These are phyloP conservation scores for Hypocrella siamensis DNA, from an alignment of 2,329 filamentous ascomycete species.

Conservation along the genomic window DNA sequence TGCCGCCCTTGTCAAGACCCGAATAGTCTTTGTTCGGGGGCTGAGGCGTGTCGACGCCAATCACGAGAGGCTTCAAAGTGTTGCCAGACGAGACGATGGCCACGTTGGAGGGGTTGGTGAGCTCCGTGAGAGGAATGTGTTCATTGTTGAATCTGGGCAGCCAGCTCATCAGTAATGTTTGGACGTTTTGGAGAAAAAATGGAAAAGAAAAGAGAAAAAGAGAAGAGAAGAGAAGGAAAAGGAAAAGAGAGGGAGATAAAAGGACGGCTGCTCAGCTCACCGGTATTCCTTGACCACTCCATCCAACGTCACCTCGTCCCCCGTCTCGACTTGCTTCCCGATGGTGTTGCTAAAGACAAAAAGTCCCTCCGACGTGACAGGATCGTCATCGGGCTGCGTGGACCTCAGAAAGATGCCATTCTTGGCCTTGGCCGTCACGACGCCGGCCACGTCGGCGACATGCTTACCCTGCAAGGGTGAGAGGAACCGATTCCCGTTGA, in stretches of 20 bases:
- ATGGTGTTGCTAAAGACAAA: slow-evolving; percentile 45
- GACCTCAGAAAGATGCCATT: slow-evolving; percentile 51
- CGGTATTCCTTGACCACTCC: slow-evolving; percentile 42
- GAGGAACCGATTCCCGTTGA: slow-evolving; percentile 50
- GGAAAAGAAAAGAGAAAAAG: too few relatives aligned
- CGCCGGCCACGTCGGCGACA: slow-evolving; percentile 43
- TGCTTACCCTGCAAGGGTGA: slow-evolving; percentile 41
- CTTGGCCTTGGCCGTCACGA: slow-evolving; percentile 47
- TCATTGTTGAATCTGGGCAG: slow-evolving; percentile 27
- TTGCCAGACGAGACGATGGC: slow-evolving; percentile 36
- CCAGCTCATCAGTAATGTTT: background rate
- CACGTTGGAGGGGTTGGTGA: slow-evolving; percentile 38
- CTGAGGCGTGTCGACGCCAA: slow-evolving; percentile 38
- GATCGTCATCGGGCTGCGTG: slow-evolving; percentile 36
- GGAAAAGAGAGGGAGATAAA: too few relatives aligned
- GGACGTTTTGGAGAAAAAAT: too few relatives aligned
- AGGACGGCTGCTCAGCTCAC: too few relatives aligned
- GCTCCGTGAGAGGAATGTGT: slow-evolving; percentile 50
- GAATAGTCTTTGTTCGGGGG: slow-evolving; percentile 49
- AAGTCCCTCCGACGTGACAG: slow-evolving; percentile 45
- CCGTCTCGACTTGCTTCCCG: slow-evolving; percentile 36
- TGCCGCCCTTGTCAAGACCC: slow-evolving; percentile 45
- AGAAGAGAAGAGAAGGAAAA: too few relatives aligned
- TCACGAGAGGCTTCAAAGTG: slow-evolving; percentile 38
- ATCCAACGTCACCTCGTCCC: slow-evolving; percentile 44